phyloP scores from a whole-genome alignment of 2,329 filamentous ascomycete genomes.

The Neoscytalidium dimidiatum region DNA sequence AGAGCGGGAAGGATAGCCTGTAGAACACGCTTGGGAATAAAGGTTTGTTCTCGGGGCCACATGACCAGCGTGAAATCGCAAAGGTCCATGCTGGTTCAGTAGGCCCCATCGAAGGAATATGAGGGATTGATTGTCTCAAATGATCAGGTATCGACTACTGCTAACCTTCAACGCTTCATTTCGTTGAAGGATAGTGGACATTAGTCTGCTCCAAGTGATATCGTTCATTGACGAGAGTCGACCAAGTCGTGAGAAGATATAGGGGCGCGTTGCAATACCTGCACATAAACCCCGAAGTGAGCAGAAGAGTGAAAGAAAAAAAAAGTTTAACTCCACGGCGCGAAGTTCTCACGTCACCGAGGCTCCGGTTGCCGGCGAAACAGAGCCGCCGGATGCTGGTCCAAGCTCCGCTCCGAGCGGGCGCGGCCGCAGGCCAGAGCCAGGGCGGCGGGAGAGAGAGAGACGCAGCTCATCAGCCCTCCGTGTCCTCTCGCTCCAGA shows the following conservation, averaged over 20 bases:
- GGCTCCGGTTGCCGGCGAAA: background rate
- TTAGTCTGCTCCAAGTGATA: too few species aligned
- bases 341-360: background rate
- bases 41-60: conserved; percentile 14
- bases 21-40: conserved; percentile 8
- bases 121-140: too few species aligned
- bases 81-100: background rate
- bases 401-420: conserved; percentile 7
- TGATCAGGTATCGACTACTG: background rate
- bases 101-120: too few species aligned
- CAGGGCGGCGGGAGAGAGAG: conserved; percentile 8
- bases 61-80: conserved; percentile 1
- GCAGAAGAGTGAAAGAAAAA: background rate
- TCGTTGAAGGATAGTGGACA: background rate
- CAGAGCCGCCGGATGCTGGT: background rate
- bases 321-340: background rate
- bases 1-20: conserved; percentile 7
- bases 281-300: background rate
- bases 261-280: too few species aligned
- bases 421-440: background rate
- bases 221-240: too few species aligned
- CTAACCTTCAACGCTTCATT: background rate
- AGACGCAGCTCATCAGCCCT: conserved; percentile 9
- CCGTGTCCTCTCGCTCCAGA: conserved; percentile 15
- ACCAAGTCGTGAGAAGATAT: too few species aligned